Base-by-base conservation (phyloP, 768 basidiomycete genomes). In the Pholiota conissans region DNA sequence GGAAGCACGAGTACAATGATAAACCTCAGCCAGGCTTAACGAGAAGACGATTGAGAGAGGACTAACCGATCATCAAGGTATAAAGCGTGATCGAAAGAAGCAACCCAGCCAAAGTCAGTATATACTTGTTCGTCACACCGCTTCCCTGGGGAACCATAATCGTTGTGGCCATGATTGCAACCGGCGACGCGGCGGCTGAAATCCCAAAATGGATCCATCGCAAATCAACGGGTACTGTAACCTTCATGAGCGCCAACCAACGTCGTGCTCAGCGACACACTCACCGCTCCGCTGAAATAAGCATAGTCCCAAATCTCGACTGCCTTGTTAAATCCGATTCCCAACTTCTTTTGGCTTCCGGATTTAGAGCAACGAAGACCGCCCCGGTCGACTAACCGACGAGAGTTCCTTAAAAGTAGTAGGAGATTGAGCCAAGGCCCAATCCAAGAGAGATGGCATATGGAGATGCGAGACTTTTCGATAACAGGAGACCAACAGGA, bases 381-480 rank as follows among this genome's bases (percentile, higher is more conserved):
- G 50, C 50, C 0, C 59, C 59, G 10, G 51, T 30, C 26, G 16
- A 3, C 13, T 60, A 51, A 9, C 22, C 24, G 1, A 55, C 49
- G n/a, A 60, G 10, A 34, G 52, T 60, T 16, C 59, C 59, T 55
- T 55, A 60, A 29, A 56, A 60, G 55, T 37, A 60, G 55, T 56
- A 60, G 2, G 59, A 60, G n/a, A 40, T 40, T 2, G 30, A 30
- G 1, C 42, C 37, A 9, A 60, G 35, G 3, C 59, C 55, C 13
- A 60, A 34, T 5, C 59, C 55, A 3, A 60, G 55, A 18, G 14
- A 29, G n/a, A 48, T 11, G 3, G 59, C 50, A 16, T 52, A 56
- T 10, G 59, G 55, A n/a, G 59, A 60, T 29, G 49, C 51, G 1
- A 28, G 39, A 3, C 50, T 29, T 14, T 55, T 39, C 5, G 54